Conservation (phyloP, 2,329 filamentous ascomycete species). For the Hortaea werneckii region DNA sequence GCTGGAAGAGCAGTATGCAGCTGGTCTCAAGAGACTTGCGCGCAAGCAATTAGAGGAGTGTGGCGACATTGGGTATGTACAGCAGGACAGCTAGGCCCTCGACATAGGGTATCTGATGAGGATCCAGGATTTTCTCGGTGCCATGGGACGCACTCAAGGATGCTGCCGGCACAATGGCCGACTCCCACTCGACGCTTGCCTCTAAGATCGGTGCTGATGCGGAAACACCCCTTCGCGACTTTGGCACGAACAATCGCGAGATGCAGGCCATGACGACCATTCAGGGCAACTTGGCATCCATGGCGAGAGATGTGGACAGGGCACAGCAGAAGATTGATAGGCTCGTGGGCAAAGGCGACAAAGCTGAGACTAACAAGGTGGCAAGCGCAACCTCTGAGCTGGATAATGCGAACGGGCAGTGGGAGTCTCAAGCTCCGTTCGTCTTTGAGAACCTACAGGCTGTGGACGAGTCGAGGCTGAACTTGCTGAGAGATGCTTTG, state of each 20-base stretch:
- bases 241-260: slow-evolving; percentile 60
- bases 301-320: slow-evolving; percentile 77
- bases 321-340: slow-evolving; percentile 81
- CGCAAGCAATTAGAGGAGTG: slow-evolving; percentile 41
- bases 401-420: slow-evolving; percentile 70
- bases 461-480: slow-evolving; percentile 78
- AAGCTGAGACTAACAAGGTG: slow-evolving; percentile 66
- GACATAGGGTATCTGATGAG: slow-evolving; percentile 10
- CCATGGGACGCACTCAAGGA: slow-evolving; percentile 84
- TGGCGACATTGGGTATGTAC: slow-evolving; percentile 76
- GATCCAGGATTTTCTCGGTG: slow-evolving; percentile 67
- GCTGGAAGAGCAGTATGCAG: slow-evolving; percentile 82
- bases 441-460: slow-evolving; percentile 89
- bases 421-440: slow-evolving; percentile 90
- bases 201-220: slow-evolving; percentile 80
- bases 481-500: slow-evolving; percentile 79
- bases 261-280: slow-evolving; percentile 73
- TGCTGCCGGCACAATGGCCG: slow-evolving; percentile 69
- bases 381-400: slow-evolving; percentile 63
- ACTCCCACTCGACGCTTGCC: slow-evolving; percentile 72
- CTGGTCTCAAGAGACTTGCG: slow-evolving; percentile 69
- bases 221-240: slow-evolving; percentile 71
- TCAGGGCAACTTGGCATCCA: slow-evolving; percentile 64
- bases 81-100: background rate
- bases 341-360: slow-evolving; percentile 66